Conservation (phyloP, 1,139 yeast genomes). For the Suhomyces choctaworum region DNA sequence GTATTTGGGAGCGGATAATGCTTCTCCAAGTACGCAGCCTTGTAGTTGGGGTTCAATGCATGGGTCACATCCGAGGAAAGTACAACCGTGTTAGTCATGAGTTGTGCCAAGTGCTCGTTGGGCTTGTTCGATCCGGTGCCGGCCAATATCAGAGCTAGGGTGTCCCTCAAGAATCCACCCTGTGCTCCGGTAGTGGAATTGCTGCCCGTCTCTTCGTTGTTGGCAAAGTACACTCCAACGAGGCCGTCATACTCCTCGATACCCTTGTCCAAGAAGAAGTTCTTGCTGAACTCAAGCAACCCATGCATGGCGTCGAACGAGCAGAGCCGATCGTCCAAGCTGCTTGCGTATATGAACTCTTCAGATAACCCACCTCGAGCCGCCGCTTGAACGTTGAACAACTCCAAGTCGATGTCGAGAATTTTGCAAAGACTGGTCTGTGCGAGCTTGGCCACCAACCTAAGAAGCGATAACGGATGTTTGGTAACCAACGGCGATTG, state of each 20-base stretch:
- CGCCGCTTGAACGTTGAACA: constrained; percentile 44
- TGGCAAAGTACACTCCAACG: constrained; percentile 40
- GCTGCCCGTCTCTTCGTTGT: constrained; percentile 49
- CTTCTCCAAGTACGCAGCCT: constrained; percentile 35
- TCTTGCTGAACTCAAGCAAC: constrained; percentile 29
- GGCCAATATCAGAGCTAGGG: constrained; percentile 15
- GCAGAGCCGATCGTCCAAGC: constrained; percentile 48
- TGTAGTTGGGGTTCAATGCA: constrained; percentile 47
- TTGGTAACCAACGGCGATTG: constrained; percentile 39
- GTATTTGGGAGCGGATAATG: constrained; percentile 46
- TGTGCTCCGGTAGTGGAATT: constrained; percentile 45
- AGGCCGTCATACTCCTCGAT: constrained; percentile 31
- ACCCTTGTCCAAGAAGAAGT: constrained; percentile 17
- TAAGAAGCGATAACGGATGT: constrained; percentile 38
- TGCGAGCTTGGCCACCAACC: constrained; percentile 36
- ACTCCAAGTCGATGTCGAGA: constrained; percentile 40
- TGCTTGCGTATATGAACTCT: constrained; percentile 46
- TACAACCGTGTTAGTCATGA: constrained; percentile 26
- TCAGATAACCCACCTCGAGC: constrained; percentile 40
- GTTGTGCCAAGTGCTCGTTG: constrained; percentile 12
- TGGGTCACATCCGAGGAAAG: constrained; percentile 52
- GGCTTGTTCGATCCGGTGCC: constrained; percentile 3
- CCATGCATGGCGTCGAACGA: constrained; percentile 43
- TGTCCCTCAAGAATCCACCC: constrained; percentile 29
- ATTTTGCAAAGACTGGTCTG: constrained; percentile 28